Percentiles rank a stretch among this genome's conserved stretches.
These are phyloP conservation scores for Fusarium austroafricanum DNA, from an alignment of 2,329 filamentous ascomycete genomes.

Conservation along the genomic window DNA sequence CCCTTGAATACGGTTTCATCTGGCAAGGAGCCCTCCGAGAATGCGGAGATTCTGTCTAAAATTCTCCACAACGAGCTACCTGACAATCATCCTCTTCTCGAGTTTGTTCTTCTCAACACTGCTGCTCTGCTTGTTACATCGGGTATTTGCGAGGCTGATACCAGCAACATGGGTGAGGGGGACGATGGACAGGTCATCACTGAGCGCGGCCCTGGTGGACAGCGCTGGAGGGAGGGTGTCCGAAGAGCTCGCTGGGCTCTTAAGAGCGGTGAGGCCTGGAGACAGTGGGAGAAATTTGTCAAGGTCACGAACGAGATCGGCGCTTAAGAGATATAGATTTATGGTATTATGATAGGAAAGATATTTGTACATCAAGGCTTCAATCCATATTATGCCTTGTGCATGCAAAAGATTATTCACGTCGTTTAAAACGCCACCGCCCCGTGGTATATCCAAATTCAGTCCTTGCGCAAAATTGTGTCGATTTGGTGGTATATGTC, in stretches of 20 bases:
- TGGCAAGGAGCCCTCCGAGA: slow-evolving; percentile 86
- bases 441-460: slow-evolving; percentile 26
- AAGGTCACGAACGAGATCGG: slow-evolving; percentile 75
- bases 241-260: slow-evolving; percentile 89
- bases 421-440: slow-evolving; percentile 2
- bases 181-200: slow-evolving; percentile 84
- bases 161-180: slow-evolving; percentile 80
- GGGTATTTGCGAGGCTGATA: slow-evolving; percentile 86
- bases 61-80: slow-evolving; percentile 80
- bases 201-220: slow-evolving; percentile 85
- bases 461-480: slow-evolving; percentile 6
- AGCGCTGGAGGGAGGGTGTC: slow-evolving; percentile 95
- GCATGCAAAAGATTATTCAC: background rate
- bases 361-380: slow-evolving; percentile 7
- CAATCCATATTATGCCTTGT: slow-evolving; percentile 7
- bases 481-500: slow-evolving; percentile 3
- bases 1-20: slow-evolving; percentile 82
- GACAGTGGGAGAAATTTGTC: slow-evolving; percentile 85
- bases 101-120: slow-evolving; percentile 95
- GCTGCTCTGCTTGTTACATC: slow-evolving; percentile 87
- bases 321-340: slow-evolving; percentile 19
- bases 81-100: slow-evolving; percentile 83
- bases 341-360: background rate
- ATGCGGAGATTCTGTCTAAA: slow-evolving; percentile 83
- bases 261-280: slow-evolving; percentile 86